Evolutionary conservation across 441 rosid genomes (phyloP), one percentile per base, ranked within the genome.

Genomic region (Geranium incanum): DNA sequence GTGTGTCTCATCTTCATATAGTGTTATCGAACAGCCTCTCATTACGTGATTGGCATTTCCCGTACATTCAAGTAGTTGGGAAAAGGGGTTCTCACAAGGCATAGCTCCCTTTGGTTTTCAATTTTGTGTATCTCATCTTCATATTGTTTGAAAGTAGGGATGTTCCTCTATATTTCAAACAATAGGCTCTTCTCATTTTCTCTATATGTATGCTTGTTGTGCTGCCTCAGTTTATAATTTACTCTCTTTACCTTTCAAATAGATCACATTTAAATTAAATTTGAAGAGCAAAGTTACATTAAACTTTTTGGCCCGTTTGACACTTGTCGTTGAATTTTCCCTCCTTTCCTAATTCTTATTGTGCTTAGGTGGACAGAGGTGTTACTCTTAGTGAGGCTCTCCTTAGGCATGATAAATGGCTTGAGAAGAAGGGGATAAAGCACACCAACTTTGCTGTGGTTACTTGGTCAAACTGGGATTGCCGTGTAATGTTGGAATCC

Each of bases 401-500:
- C 28, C 83, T 85, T 57, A 82, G 77, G 83, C 93, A 88, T 78
- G 91, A 87, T 74, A 82, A 84, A 77, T 89, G 94, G 94, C 94
- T 89, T 67, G 88, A 87, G 72, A 80, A 84, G 75, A 89, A 77
- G 75, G 94, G 90, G 59, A 84, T 89, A 38, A 87, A 89, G 65
- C 76, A 83, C 72, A 78, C 87, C 16, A 89, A 80, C 76, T 89
- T 89, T 68, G 90, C 90, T 52, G 86, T 89, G 45, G 94, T 87
- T 70, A 89, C 94, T 4, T 87, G 91, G 91, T 87, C 91, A 4
- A 84, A 89, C 73, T 89, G 94, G 91, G 91, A 89, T 76, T 87
- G 90, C 67, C 81, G 86, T 28, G 90, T 86, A 50, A 89, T 89
- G 91, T 76, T 89, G 86, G 94, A 89, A 77, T 87, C 90, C 33